Evolutionary conservation across 163 green algal genomes (phyloP).

Genomic region (Smithsoniella earleae): DNA sequence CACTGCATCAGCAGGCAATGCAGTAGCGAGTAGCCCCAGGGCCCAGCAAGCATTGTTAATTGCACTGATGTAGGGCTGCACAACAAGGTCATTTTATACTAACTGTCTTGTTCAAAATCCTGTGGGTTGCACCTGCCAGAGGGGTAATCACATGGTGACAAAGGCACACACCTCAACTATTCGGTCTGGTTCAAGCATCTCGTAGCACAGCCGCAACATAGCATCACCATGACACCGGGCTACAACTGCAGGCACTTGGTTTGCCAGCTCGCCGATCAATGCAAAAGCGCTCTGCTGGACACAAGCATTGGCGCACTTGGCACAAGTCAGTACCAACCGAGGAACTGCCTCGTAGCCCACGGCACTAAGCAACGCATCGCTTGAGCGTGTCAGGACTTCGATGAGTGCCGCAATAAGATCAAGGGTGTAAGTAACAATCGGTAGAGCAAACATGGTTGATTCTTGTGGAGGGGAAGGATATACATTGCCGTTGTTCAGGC

Average conservation of each 20-base stretch:
- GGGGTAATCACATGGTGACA: too few species aligned
- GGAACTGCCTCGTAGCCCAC: constrained; percentile 5
- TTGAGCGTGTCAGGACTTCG: constrained; percentile 32
- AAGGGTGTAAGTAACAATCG: constrained; percentile 43
- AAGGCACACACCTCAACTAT: constrained; percentile 29
- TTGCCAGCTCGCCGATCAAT: constrained; percentile 81
- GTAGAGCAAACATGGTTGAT: background rate
- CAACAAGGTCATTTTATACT: constrained; percentile 15
- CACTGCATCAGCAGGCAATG: background rate
- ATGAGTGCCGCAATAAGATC: constrained; percentile 61
- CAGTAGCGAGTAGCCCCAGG: constrained; percentile 62
- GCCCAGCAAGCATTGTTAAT: constrained; percentile 95
- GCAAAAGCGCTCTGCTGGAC: constrained; percentile 85
- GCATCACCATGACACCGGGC: background rate
- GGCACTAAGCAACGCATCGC: constrained; percentile 38
- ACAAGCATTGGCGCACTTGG: constrained; percentile 46
- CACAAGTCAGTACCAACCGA: constrained; percentile 45
- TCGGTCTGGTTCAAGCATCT: background rate
- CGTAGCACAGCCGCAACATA: constrained; percentile 22
- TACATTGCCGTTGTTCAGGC: too few species aligned
- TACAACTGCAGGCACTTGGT: constrained; percentile 32
- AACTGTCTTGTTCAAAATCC: constrained; percentile 39
- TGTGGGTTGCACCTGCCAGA: too few species aligned
- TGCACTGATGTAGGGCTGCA: constrained; percentile 35
- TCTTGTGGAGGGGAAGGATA: background rate